Conservation (phyloP, 371 early-diverging fungal species). For the Zychaea mexicana region DNA sequence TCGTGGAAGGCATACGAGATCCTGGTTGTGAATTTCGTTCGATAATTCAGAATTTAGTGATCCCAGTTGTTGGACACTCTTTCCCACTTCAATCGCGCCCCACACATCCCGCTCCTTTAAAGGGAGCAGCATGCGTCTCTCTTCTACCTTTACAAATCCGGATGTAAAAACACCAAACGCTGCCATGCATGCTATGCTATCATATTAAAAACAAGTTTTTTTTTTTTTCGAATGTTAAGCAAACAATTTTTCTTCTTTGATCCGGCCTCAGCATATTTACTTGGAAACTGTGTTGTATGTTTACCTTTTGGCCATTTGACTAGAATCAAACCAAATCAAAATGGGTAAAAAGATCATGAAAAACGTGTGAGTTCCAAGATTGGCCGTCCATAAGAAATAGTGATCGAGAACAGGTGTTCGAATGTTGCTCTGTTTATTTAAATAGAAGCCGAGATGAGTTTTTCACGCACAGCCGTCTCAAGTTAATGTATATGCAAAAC, state of each 20-base stretch:
- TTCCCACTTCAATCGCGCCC: no score
- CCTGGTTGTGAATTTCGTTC: slow-evolving; percentile 39
- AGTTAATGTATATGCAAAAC: not conserved
- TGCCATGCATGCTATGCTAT: slow-evolving; percentile 48
- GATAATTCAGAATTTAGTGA: not conserved
- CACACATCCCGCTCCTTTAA: no score
- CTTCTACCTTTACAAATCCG: slow-evolving; percentile 66
- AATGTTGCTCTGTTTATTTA: slow-evolving; percentile 30
- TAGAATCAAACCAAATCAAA: slow-evolving; percentile 73
- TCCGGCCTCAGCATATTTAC: no score
- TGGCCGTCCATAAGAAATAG: slow-evolving; percentile 65
- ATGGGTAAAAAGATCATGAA: slow-evolving; percentile 73
- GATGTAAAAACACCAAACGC: slow-evolving; percentile 72
- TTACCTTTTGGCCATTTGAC: slow-evolving; percentile 60
- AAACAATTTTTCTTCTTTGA: not conserved
- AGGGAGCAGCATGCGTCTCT: no score
- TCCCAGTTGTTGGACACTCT: no score
- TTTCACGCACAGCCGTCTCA: not conserved
- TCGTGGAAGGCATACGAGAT: slow-evolving; percentile 75
- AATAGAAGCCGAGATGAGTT: not conserved
- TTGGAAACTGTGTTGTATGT: not conserved
- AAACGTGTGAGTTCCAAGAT: slow-evolving; percentile 75
- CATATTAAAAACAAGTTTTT: not conserved
- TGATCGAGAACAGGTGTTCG: slow-evolving; percentile 54
- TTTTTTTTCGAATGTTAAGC: not conserved